Base-by-base conservation (phyloP, 2,329 filamentous ascomycete genomes). In the Fusarium oxysporum region DNA sequence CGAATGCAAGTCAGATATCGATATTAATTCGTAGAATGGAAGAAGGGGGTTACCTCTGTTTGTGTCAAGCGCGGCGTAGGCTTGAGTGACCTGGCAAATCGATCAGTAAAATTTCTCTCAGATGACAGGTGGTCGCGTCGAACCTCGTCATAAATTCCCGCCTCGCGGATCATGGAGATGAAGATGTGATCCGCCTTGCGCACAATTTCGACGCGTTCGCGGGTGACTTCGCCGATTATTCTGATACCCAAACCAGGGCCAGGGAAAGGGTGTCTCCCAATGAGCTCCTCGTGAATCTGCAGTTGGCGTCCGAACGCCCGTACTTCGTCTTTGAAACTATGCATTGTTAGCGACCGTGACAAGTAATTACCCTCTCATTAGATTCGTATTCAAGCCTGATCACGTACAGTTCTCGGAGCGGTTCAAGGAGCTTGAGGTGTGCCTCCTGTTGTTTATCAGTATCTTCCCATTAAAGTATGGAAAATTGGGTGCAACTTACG, bases 251-350 rank as follows among this genome's bases (percentile, higher is more conserved):
- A 35, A 35, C 48, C 48, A 51, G 48, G 48, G 13, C 48, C 94
- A 0, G 92, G 92, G 86, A 94, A 95, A 30, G 92, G 92, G 78
- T 95, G 93, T 37, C 93, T 56, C 16, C 25, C 32, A 32, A 72
- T 44, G 35, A 74, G 69, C 12, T 68, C 66, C 47, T 73, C 75
- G 60, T 82, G 75, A 38, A 83, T 79, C 8, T 75, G 72, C 7
- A 83, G 68, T 50, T 81, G 72, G 5, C 77, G 75, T 17, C 80
- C 80, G 33, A 82, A 68, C 5, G 62, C 75, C 44, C 80, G 72
- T 5, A 82, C 93, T 83, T 96, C 93, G 76, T 96, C 93, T 81
- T 96, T 96, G 88, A 95, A 96, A 23, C 62, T 68, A 21, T 33
- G 35, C 30, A 48, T 55, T 38, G 51, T 70, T 71, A 71, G 59